Evolutionary conservation across 2,329 filamentous ascomycete species (phyloP).

Genomic region (Boeremia lycopersici): DNA sequence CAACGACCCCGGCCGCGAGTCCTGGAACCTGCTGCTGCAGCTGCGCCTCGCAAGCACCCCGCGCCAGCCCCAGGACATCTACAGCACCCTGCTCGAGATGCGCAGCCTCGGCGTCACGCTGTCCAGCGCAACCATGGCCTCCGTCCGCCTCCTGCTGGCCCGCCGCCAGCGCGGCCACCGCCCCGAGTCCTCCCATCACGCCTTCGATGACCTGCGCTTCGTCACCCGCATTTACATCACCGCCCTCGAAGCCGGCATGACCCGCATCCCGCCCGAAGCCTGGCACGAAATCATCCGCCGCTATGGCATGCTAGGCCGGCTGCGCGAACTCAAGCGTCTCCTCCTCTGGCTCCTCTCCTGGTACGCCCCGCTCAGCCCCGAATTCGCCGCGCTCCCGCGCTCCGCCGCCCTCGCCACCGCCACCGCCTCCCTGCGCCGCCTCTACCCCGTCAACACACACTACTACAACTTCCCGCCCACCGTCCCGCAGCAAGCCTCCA

Average conservation of each 20-base stretch:
- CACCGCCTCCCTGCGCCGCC: conserved; percentile 22
- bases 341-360: conserved; percentile 57
- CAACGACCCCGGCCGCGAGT: conserved; percentile 43
- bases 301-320: conserved; percentile 62
- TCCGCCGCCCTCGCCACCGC: conserved; percentile 31
- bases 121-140: conserved; percentile 52
- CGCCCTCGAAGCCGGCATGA: conserved; percentile 53
- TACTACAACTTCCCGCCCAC: conserved; percentile 26
- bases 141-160: conserved; percentile 47
- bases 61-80: conserved; percentile 31
- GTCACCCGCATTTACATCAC: conserved; percentile 56
- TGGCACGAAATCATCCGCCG: conserved; percentile 67
- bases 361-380: conserved; percentile 37
- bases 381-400: conserved; percentile 29
- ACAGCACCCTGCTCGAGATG: conserved; percentile 57
- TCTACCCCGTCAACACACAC: conserved; percentile 17
- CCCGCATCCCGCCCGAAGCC: conserved; percentile 48
- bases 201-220: conserved; percentile 51
- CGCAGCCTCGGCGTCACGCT: conserved; percentile 51
- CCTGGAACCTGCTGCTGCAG: conserved; percentile 57
- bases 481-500: conserved; percentile 12
- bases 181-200: conserved; percentile 6
- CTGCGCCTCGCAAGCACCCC: conserved; percentile 38
- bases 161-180: conserved; percentile 49
- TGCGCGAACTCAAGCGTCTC: conserved; percentile 59